Evolutionary conservation across 1,284 basidiomycete genomes (phyloP).

Genomic region (Cutaneotrichosporon curvatum): DNA sequence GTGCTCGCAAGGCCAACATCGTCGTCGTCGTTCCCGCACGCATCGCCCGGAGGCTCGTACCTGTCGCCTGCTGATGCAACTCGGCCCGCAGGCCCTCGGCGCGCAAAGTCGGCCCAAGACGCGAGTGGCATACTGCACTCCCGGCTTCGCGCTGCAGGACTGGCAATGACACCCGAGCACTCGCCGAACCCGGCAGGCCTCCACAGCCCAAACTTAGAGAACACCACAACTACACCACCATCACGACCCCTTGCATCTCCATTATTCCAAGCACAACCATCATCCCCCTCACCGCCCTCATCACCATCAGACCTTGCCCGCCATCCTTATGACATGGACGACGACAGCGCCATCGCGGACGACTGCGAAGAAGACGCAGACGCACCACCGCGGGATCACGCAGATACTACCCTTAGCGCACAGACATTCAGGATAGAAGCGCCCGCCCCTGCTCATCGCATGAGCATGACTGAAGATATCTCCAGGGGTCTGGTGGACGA

Average conservation of each 20-base stretch:
- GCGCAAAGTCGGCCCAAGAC: constrained; percentile 14
- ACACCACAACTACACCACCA: no score
- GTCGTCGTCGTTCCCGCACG: not conserved
- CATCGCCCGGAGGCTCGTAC: not conserved
- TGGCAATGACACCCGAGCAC: no score
- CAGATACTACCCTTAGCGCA: not conserved
- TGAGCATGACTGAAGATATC: not conserved
- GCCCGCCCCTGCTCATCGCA: not conserved
- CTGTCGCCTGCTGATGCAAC: no score
- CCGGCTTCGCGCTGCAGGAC: no score
- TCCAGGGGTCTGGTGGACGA: constrained; percentile 28
- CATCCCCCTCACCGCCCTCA: not conserved
- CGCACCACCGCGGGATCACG: no score
- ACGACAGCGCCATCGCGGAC: constrained; percentile 12
- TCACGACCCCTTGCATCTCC: no score
- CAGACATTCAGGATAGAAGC: not conserved
- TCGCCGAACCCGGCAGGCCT: no score
- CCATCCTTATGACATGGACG: constrained; percentile 3
- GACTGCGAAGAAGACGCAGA: constrained; percentile 8
- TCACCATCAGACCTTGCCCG: no score
- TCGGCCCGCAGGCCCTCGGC: constrained; percentile 3
- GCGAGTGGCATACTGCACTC: not conserved
- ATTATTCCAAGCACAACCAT: not conserved
- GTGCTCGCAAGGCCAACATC: not conserved
- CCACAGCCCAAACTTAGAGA: no score